A percentile compares a stretch with the other conserved stretches of the same genome.
Evolutionary conservation across 1,139 yeast species (phyloP).

Genomic region (Eremothecium gossypii): DNA sequence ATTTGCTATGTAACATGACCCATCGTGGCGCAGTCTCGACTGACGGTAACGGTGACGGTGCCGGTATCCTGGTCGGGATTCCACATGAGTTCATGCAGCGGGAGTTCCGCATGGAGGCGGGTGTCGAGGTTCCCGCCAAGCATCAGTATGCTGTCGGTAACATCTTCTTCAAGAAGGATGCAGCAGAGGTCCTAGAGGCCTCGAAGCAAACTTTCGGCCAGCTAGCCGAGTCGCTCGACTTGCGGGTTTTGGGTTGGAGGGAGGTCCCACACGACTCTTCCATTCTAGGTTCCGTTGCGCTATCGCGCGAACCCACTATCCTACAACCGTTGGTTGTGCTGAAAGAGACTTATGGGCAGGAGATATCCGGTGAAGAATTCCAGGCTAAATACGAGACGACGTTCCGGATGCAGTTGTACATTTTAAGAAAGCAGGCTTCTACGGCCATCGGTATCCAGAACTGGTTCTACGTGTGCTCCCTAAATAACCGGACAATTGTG

Average conservation of each 20-base stretch:
- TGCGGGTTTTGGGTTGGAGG: conserved; percentile 90
- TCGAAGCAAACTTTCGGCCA: conserved; percentile 71
- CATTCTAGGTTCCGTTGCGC: conserved; percentile 88
- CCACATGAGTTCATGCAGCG: conserved; percentile 81
- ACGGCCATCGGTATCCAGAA: conserved; percentile 89
- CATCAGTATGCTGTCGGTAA: conserved; percentile 97
- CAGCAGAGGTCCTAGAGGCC: conserved; percentile 42
- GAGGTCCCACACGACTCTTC: conserved; percentile 91
- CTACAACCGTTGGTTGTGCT: conserved; percentile 83
- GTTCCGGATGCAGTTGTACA: conserved; percentile 77
- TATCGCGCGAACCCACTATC: conserved; percentile 84
- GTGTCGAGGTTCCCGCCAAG: conserved; percentile 50
- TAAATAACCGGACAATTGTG: conserved; percentile 81
- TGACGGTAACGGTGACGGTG: conserved; percentile 98
- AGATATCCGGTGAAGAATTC: conserved; percentile 41
- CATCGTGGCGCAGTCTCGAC: conserved; percentile 97
- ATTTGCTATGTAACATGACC: conserved; percentile 90
- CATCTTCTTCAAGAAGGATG: conserved; percentile 74
- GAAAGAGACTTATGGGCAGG: conserved; percentile 42
- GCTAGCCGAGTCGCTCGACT: conserved; percentile 66
- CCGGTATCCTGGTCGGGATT: conserved; percentile 88
- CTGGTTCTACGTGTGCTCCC: conserved; percentile 95
- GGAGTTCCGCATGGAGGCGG: conserved; percentile 53
- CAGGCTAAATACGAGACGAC: conserved; percentile 47
- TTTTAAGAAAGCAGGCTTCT: conserved; percentile 81